A percentile compares a stretch with the other conserved stretches of the same genome.
Conservation (phyloP, 148 eudicot species). For the Linanthus parryae region DNA sequence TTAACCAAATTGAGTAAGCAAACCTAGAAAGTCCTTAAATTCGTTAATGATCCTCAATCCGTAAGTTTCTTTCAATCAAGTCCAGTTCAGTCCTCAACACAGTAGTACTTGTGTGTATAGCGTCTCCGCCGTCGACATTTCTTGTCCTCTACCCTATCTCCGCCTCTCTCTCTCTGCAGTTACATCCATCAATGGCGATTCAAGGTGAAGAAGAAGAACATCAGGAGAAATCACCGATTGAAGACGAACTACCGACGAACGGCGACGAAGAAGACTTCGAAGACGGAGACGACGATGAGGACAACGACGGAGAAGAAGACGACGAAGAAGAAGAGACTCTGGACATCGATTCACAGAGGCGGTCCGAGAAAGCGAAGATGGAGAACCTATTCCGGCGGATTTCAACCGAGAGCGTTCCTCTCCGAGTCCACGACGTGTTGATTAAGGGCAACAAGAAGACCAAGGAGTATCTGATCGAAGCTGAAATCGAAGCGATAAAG, state of each 20-base stretch:
- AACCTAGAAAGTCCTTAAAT: too few species aligned
- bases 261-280: slow-evolving; percentile 18
- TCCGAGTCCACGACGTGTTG: slow-evolving; percentile 71
- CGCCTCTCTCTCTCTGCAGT: neutral
- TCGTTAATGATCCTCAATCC: too few species aligned
- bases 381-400: slow-evolving; percentile 36
- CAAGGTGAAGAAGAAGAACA: neutral
- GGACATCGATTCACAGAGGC: slow-evolving; percentile 16
- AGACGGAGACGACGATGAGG: slow-evolving; percentile 21
- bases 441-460: slow-evolving; percentile 75
- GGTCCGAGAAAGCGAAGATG: slow-evolving; percentile 33
- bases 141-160: too few species aligned
- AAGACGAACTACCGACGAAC: slow-evolving; percentile 15
- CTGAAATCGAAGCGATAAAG: slow-evolving; percentile 46
- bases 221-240: slow-evolving; percentile 4
- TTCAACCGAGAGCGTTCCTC: slow-evolving; percentile 36
- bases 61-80: too few species aligned
- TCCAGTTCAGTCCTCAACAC: too few species aligned
- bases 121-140: too few species aligned
- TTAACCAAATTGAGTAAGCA: too few species aligned
- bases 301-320: slow-evolving; percentile 19
- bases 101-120: too few species aligned
- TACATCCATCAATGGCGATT: neutral
- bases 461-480: slow-evolving; percentile 60
- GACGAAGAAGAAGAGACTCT: slow-evolving; percentile 9